Conservation (phyloP, 2,329 filamentous ascomycete genomes). For the Fusarium nodosum region DNA sequence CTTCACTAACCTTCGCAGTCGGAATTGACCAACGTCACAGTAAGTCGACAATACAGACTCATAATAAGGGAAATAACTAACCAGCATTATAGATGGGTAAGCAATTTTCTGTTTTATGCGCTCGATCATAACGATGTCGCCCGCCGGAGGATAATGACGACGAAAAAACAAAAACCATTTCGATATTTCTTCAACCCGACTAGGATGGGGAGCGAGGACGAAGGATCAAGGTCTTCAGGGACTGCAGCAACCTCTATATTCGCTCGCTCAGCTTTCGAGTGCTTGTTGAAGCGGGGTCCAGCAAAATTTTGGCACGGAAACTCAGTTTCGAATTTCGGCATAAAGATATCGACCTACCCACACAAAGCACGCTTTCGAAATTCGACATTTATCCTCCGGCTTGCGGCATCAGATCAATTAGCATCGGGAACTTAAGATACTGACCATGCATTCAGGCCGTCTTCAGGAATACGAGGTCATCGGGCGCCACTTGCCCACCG, state of each 20-base stretch:
- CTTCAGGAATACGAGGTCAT: slow-evolving; percentile 99
- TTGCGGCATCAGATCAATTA: slow-evolving; percentile 28
- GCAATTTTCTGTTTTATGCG: slow-evolving; percentile 52
- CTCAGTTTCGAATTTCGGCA: slow-evolving; percentile 30
- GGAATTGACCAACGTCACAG: slow-evolving; percentile 63
- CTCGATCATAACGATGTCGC: slow-evolving; percentile 46
- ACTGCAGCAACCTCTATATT: slow-evolving; percentile 2
- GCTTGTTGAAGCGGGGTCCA: background rate
- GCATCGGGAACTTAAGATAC: slow-evolving; percentile 44
- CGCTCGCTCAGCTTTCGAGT: slow-evolving; percentile 2
- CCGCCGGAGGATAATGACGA: slow-evolving; percentile 42
- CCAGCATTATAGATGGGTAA: slow-evolving; percentile 71
- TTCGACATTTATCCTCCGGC: slow-evolving; percentile 21
- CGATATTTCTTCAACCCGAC: slow-evolving; percentile 32
- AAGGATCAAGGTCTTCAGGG: slow-evolving; percentile 12
- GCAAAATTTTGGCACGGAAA: slow-evolving; percentile 11
- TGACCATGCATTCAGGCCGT: slow-evolving; percentile 77
- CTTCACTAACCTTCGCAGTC: slow-evolving; percentile 58
- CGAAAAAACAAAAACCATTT: slow-evolving; percentile 35
- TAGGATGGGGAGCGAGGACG: slow-evolving; percentile 9
- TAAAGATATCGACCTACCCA: slow-evolving; percentile 9
- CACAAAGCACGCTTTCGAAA: slow-evolving; percentile 18
- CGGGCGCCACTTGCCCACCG: slow-evolving; percentile 97
- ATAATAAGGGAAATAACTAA: slow-evolving; percentile 56
- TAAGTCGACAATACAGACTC: slow-evolving; percentile 58